These are phyloP conservation scores for Crithidia expoeki DNA, from an alignment of 208 protist species.

Conservation along the genomic window DNA sequence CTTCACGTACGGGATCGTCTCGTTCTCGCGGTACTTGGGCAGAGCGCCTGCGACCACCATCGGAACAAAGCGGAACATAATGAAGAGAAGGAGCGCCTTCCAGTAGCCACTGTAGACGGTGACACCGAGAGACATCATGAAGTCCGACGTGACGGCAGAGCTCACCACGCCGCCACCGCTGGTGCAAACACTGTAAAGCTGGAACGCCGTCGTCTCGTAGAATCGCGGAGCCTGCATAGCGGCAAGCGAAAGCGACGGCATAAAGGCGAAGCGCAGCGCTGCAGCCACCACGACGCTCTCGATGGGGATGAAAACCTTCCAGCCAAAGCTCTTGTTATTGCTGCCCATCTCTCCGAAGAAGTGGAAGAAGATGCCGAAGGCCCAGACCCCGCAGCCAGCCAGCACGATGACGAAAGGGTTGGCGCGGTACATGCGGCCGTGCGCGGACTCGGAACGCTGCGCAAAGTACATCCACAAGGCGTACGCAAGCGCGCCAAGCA, in stretches of 20 bases:
- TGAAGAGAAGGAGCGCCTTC: constrained; percentile 30
- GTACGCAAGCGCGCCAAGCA: constrained; percentile 32
- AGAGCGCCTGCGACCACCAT: constrained; percentile 24
- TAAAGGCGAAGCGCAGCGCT: constrained; percentile 44
- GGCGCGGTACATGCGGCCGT: constrained; percentile 14
- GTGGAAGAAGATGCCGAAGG: constrained; percentile 37
- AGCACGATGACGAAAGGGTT: constrained; percentile 40
- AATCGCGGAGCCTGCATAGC: constrained; percentile 36
- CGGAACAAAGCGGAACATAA: constrained; percentile 35
- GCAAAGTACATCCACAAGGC: constrained; percentile 46
- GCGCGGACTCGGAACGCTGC: constrained; percentile 20
- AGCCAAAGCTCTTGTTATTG: constrained; percentile 28
- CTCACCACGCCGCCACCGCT: constrained; percentile 29
- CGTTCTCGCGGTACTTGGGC: constrained; percentile 34
- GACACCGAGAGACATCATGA: constrained; percentile 25
- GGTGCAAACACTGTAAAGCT: constrained; percentile 35
- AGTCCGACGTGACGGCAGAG: constrained; percentile 7
- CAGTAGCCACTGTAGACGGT: constrained; percentile 27
- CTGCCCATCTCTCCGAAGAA: constrained; percentile 35
- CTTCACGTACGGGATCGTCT: constrained; percentile 12
- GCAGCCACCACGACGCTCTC: constrained; percentile 31
- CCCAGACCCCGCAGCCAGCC: constrained; percentile 31
- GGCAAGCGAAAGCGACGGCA: constrained; percentile 42
- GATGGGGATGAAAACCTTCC: constrained; percentile 39
- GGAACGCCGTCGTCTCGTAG: constrained; percentile 39